A percentile compares a stretch with the other conserved stretches of the same genome.
Conservation (phyloP, 768 basidiomycete species). For the Auricularia cornea region DNA sequence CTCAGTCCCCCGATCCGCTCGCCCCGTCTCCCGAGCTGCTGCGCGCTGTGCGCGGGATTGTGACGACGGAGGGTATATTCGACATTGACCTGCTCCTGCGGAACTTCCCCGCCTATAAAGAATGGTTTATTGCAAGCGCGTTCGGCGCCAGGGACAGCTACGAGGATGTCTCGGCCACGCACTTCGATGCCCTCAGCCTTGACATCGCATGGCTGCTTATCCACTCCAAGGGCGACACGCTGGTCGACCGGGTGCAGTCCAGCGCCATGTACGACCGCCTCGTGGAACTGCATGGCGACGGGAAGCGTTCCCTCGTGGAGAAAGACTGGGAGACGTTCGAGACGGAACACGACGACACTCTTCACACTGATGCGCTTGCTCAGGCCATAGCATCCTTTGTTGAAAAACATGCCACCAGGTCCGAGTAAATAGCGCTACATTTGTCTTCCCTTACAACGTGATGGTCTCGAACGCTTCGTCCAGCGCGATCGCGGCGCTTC, state of each 20-base stretch:
- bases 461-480: conserved; percentile 33
- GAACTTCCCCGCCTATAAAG: conserved; percentile 57
- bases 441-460: not conserved
- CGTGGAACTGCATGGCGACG: conserved; percentile 25
- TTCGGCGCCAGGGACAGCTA: conserved; percentile 52
- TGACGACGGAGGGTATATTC: conserved; percentile 71
- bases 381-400: conserved; percentile 39
- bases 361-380: conserved; percentile 36
- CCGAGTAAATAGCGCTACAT: not conserved
- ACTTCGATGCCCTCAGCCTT: conserved; percentile 22
- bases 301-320: conserved; percentile 9
- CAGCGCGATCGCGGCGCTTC: conserved; percentile 55
- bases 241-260: conserved; percentile 58
- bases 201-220: conserved; percentile 58
- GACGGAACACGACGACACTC: conserved; percentile 48
- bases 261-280: conserved; percentile 50
- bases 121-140: conserved; percentile 58
- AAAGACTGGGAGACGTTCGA: conserved; percentile 33
- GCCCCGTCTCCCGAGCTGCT: conserved; percentile 23
- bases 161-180: conserved; percentile 35
- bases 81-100: conserved; percentile 57
- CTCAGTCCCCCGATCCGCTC: conserved; percentile 28
- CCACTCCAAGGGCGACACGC: conserved; percentile 64
- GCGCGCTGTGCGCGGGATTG: conserved; percentile 41
- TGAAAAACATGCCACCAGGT: conserved; percentile 4